Evolutionary conservation across 495 filamentous ascomycete genomes (phyloP).

Genomic region (Xylaria telfairii): DNA sequence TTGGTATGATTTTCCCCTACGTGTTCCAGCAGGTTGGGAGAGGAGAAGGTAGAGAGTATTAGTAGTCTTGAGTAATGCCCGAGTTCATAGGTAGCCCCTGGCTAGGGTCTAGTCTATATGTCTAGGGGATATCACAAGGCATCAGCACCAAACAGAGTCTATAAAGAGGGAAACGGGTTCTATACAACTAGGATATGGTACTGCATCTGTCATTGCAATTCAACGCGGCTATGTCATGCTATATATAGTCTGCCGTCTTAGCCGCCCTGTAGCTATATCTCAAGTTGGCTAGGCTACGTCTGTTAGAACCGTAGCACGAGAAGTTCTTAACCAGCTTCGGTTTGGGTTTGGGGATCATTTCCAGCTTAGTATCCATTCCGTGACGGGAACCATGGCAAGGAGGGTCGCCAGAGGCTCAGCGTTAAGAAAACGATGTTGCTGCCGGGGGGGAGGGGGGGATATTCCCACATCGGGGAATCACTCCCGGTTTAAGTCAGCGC

Average conservation of each 20-base stretch:
- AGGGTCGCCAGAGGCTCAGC: neutral
- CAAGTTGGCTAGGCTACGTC: neutral
- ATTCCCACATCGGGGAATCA: neutral
- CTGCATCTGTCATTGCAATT: neutral
- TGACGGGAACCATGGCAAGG: neutral
- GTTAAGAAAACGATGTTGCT: neutral
- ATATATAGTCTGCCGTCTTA: neutral
- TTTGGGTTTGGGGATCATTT: neutral
- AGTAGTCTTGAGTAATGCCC: neutral
- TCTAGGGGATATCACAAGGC: neutral
- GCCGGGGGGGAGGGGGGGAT: neutral
- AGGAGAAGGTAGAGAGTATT: neutral
- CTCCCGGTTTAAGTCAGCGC: neutral
- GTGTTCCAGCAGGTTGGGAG: neutral
- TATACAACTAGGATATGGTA: neutral
- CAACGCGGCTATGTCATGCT: neutral
- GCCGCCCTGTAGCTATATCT: neutral
- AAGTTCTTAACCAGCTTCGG: neutral
- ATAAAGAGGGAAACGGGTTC: neutral
- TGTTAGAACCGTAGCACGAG: neutral
- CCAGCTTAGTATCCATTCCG: neutral
- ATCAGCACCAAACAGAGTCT: neutral
- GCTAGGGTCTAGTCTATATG: neutral
- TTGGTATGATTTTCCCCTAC: neutral
- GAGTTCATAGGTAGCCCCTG: neutral